Evolutionary conservation across 805 yeast species (phyloP).

Genomic region (Monosporozyma solicola): DNA sequence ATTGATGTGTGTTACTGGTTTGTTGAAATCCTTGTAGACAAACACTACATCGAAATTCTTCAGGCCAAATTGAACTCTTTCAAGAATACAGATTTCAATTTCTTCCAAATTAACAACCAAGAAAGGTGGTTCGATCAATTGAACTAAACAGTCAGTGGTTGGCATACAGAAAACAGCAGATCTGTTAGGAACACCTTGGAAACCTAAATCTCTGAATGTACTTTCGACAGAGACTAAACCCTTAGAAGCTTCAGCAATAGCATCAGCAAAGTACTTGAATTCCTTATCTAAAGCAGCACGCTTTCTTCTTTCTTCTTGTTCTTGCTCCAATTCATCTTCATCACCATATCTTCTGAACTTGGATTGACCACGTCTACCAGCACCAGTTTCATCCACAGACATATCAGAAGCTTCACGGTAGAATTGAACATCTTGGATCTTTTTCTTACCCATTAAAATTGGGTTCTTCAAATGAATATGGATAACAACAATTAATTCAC

Average conservation of each 20-base stretch:
- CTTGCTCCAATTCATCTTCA: constrained; percentile 97
- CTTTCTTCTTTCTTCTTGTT: constrained; percentile 94
- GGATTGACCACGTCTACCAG: constrained; percentile 67
- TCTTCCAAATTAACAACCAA: constrained; percentile 85
- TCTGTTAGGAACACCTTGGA: constrained; percentile 94
- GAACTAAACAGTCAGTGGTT: constrained; percentile 92
- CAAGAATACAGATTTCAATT: constrained; percentile 89
- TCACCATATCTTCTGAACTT: constrained; percentile 83
- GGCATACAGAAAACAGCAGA: constrained; percentile 94
- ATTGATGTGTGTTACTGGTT: constrained; percentile 85
- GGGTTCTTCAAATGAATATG: constrained; percentile 92
- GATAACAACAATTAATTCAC: constrained; percentile 83
- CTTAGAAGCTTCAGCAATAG: constrained; percentile 78
- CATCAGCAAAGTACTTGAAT: constrained; percentile 80
- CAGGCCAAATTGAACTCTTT: constrained; percentile 94
- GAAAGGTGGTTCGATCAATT: constrained; percentile 90
- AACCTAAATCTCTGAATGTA: constrained; percentile 93
- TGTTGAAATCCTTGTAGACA: constrained; percentile 82
- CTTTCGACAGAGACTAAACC: constrained; percentile 82
- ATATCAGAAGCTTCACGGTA: constrained; percentile 95
- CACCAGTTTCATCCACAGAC: constrained; percentile 95
- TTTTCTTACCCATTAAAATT: constrained; percentile 89
- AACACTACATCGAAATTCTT: constrained; percentile 96
- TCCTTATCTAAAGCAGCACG: constrained; percentile 87
- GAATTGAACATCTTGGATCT: constrained; percentile 90